phyloP scores from a whole-genome alignment of 176 grass and related monocot genomes.

The Carex parvula region DNA sequence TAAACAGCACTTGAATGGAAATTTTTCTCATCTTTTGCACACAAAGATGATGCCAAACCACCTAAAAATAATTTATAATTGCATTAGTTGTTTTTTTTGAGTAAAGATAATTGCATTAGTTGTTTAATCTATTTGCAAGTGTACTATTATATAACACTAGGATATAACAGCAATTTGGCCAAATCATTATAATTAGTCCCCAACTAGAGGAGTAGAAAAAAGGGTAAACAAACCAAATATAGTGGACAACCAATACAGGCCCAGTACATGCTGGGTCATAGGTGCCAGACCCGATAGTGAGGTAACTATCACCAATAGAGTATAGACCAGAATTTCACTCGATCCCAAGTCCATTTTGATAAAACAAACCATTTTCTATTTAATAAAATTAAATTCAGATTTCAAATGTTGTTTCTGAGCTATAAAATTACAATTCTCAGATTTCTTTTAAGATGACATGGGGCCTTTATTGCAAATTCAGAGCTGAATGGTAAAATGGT shows the following conservation, averaged over 20 bases:
- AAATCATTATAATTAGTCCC: not conserved
- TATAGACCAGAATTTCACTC: not conserved
- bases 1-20: constrained; percentile 82
- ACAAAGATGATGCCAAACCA: constrained; percentile 46
- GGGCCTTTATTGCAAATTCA: not conserved
- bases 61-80: constrained; percentile 35
- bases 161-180: not conserved
- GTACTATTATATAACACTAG: not conserved
- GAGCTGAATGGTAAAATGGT: not conserved
- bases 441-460: constrained; percentile 4
- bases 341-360: not conserved
- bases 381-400: not conserved
- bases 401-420: not conserved
- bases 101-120: constrained; percentile 6
- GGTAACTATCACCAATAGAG: not conserved
- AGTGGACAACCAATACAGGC: not conserved
- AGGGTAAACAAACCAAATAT: not conserved
- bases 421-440: constrained; percentile 13
- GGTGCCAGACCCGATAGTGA: not conserved
- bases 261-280: not conserved
- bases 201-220: not conserved
- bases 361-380: not conserved
- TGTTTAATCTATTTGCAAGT: constrained; percentile 5
- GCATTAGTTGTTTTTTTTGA: constrained; percentile 1
- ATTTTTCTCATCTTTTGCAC: constrained; percentile 60